These are phyloP conservation scores for Paramarasmius palmivorus DNA, from an alignment of 1,284 basidiomycete genomes.

Conservation along the genomic window DNA sequence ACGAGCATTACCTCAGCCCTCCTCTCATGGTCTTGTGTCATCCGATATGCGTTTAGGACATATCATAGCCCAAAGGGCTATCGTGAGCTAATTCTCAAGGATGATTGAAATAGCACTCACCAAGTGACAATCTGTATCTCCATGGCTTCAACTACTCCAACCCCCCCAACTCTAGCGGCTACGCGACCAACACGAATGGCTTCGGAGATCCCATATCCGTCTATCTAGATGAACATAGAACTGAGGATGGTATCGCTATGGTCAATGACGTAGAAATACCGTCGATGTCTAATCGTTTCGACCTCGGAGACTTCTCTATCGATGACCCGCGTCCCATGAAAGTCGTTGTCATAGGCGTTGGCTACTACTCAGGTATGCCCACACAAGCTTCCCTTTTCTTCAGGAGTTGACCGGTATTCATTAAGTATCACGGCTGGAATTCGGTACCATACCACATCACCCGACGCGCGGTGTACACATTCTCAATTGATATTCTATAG, in stretches of 20 bases:
- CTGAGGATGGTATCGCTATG: not conserved
- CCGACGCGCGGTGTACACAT: not conserved
- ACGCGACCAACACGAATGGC: too few relatives aligned
- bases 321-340: conserved; percentile 51
- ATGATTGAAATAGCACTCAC: too few relatives aligned
- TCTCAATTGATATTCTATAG: conserved; percentile 26
- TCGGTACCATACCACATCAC: conserved; percentile 29
- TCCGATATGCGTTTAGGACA: too few relatives aligned
- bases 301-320: conserved; percentile 38
- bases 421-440: conserved; percentile 57
- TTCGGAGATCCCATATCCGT: too few relatives aligned
- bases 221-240: not conserved
- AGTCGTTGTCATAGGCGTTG: conserved; percentile 54
- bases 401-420: not conserved
- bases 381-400: not conserved
- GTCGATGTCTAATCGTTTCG: conserved; percentile 15
- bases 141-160: too few relatives aligned
- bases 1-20: too few relatives aligned
- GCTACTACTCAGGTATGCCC: conserved; percentile 44
- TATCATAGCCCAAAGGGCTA: too few relatives aligned
- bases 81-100: too few relatives aligned
- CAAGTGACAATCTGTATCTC: too few relatives aligned
- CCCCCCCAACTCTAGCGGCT: too few relatives aligned
- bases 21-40: too few relatives aligned
- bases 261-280: not conserved